phyloP scores from a whole-genome alignment of 1,284 basidiomycete species.

The Athelia sp. region DNA sequence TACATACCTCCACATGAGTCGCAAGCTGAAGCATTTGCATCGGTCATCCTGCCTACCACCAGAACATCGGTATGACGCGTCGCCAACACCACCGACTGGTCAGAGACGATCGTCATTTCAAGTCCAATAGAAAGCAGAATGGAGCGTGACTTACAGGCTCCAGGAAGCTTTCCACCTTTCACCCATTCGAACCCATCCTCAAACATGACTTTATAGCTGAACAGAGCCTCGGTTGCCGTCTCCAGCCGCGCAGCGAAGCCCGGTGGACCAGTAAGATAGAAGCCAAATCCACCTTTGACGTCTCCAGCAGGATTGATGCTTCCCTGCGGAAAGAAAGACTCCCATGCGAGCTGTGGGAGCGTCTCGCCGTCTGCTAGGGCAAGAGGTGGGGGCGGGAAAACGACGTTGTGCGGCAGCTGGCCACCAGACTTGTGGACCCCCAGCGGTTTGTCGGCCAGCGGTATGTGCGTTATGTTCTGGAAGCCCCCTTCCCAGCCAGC shows the following conservation, averaged over 20 bases:
- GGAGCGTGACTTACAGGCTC: conserved; percentile 42
- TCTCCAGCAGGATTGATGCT: conserved; percentile 51
- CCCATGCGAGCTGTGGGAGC: conserved; percentile 31
- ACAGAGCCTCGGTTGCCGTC: conserved; percentile 40
- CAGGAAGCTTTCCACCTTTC: conserved; percentile 64
- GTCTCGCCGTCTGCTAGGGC: background rate
- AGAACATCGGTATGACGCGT: conserved; percentile 50
- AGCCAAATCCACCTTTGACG: conserved; percentile 55
- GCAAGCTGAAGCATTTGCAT: conserved; percentile 55
- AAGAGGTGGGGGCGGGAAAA: background rate
- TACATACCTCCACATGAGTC: conserved; percentile 61
- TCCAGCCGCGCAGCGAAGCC: conserved; percentile 30
- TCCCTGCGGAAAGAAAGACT: conserved; percentile 54
- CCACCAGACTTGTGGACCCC: background rate
- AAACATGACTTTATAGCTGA: conserved; percentile 58
- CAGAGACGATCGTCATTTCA: background rate
- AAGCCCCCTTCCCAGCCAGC: background rate
- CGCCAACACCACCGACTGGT: background rate
- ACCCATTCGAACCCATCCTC: conserved; percentile 52
- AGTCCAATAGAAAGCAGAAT: background rate
- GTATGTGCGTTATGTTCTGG: background rate
- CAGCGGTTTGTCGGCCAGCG: background rate
- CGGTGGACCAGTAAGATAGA: conserved; percentile 49
- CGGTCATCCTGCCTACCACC: conserved; percentile 52
- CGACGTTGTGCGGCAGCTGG: background rate